Conservation (phyloP, 306 rosid species). For the Medicago arabica region DNA sequence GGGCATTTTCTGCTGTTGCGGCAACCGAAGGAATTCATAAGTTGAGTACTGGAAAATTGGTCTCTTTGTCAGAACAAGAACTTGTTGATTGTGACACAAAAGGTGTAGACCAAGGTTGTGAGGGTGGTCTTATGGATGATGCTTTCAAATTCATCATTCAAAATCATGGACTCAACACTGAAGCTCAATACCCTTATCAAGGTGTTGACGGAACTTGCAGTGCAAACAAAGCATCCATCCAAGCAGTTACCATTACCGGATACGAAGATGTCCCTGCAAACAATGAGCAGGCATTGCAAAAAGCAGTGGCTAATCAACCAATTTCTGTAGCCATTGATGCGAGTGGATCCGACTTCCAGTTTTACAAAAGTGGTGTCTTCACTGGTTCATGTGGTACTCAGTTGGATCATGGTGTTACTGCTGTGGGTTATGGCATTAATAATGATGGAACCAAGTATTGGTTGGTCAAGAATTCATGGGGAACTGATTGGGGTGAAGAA, state of each 20-base stretch:
- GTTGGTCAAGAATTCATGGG: constrained; percentile 64
- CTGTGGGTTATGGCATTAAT: constrained; percentile 48
- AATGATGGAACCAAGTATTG: constrained; percentile 55
- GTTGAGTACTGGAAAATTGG: constrained; percentile 35
- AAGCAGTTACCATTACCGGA: constrained; percentile 38
- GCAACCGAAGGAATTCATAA: constrained; percentile 51
- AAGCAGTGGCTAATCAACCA: constrained; percentile 51
- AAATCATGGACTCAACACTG: constrained; percentile 49
- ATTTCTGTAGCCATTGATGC: constrained; percentile 60
- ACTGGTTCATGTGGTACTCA: constrained; percentile 52
- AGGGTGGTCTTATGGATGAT: constrained; percentile 48
- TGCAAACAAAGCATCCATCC: constrained; percentile 9
- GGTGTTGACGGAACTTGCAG: constrained; percentile 46
- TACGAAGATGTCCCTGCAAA: constrained; percentile 51
- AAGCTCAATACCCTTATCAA: constrained; percentile 44
- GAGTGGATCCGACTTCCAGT: constrained; percentile 42
- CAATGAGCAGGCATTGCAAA: constrained; percentile 42
- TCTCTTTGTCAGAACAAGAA: constrained; percentile 55
- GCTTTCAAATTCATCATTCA: constrained; percentile 54
- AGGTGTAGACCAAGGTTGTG: constrained; percentile 54
- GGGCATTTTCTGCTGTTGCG: constrained; percentile 59
- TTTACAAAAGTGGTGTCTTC: constrained; percentile 51
- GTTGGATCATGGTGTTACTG: constrained; percentile 56
- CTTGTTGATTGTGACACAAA: constrained; percentile 54
- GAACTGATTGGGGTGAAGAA: constrained; percentile 55